Percentiles rank a stretch among this genome's conserved stretches.
phyloP scores from a whole-genome alignment of 1,284 basidiomycete genomes.

The Papiliotrema laurentii region DNA sequence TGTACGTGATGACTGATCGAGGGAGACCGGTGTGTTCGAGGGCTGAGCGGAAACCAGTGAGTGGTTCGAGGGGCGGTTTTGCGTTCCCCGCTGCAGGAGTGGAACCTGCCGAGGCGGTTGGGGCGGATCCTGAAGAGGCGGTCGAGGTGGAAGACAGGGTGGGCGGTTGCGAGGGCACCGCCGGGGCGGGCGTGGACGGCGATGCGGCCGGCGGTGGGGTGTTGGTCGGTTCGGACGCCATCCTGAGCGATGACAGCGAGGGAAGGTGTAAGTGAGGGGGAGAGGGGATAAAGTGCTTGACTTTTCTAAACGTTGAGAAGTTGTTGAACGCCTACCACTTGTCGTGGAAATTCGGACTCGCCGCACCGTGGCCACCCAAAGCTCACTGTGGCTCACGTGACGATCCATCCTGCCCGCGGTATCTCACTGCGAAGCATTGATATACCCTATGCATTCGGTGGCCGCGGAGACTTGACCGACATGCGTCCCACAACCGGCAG shows the following conservation, averaged over 20 bases:
- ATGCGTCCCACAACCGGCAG: no score
- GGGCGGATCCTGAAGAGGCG: slow-evolving; percentile 1
- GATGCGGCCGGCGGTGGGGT: not conserved
- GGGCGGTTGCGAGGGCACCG: not conserved
- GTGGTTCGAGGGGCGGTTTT: slow-evolving; percentile 16
- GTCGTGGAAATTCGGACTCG: no score
- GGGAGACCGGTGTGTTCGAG: slow-evolving; percentile 52
- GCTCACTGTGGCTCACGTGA: no score
- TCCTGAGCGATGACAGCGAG: not conserved
- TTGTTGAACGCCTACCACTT: no score
- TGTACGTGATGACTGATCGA: slow-evolving; percentile 47
- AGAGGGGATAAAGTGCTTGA: not conserved
- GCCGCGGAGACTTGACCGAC: no score
- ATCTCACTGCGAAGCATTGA: no score
- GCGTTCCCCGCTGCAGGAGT: no score
- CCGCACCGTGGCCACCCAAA: no score
- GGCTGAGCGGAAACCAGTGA: slow-evolving; percentile 40
- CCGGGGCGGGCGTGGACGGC: not conserved
- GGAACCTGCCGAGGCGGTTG: not conserved
- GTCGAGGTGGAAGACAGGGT: slow-evolving; percentile 3
- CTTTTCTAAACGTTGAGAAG: not conserved
- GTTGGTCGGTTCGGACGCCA: not conserved
- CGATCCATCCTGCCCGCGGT: no score
- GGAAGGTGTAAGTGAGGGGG: no score
- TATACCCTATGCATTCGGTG: no score